Percentiles rank a stretch among this genome's conserved stretches.
phyloP scores from a whole-genome alignment of 805 yeast genomes.

The Teunomyces atbi region DNA sequence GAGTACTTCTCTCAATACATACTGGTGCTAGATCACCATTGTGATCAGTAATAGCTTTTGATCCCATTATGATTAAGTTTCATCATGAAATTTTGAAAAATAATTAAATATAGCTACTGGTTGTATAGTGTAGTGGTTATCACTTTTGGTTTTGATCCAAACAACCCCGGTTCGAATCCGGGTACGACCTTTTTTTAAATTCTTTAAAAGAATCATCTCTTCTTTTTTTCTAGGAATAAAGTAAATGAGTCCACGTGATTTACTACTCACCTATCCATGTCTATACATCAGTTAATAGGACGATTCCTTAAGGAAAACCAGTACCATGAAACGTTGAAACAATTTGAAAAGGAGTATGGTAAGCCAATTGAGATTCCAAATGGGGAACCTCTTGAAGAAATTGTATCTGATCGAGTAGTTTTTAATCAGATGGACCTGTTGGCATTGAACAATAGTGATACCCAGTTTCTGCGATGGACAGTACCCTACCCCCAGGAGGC shows the following conservation, averaged over 20 bases:
- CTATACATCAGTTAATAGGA: conserved; percentile 43
- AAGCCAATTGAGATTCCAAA: conserved; percentile 15
- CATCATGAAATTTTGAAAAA: too few species aligned
- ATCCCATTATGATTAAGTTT: too few species aligned
- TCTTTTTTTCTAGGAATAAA: not conserved
- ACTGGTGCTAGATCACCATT: too few species aligned
- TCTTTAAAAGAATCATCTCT: not conserved
- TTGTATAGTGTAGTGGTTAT: conserved; percentile 77
- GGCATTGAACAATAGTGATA: conserved; percentile 4
- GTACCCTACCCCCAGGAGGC: conserved; percentile 27
- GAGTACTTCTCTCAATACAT: too few species aligned
- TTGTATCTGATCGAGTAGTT: conserved; percentile 36
- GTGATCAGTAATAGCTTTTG: not conserved
- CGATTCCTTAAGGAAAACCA: conserved; percentile 56
- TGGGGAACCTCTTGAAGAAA: conserved; percentile 33
- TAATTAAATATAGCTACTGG: conserved; percentile 13
- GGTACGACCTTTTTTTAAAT: conserved; percentile 58
- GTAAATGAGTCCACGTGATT: not conserved
- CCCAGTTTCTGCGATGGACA: conserved; percentile 21
- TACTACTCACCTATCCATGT: not conserved
- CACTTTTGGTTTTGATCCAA: conserved; percentile 80
- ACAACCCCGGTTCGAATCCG: conserved; percentile 86
- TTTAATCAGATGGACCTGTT: conserved; percentile 18
- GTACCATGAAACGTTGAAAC: conserved; percentile 43
- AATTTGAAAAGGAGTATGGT: conserved; percentile 49